phyloP scores from a whole-genome alignment of 352 stramenopile genomes.

The Pythium folliculosum region DNA sequence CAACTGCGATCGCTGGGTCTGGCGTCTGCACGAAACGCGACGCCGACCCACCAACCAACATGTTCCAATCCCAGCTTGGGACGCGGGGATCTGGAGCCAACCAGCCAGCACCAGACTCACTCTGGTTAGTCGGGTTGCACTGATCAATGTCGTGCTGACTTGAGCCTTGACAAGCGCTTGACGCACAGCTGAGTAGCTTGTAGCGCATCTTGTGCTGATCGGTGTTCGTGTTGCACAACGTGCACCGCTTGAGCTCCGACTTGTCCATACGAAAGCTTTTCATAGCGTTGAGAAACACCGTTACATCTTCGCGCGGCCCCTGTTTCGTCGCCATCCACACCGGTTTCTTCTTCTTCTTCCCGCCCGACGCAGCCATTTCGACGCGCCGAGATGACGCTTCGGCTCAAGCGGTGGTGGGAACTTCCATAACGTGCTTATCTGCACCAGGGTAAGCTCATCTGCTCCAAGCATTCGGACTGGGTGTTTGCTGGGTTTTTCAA shows the following conservation, averaged over 20 bases:
- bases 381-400: background rate
- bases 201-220: background rate
- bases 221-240: background rate
- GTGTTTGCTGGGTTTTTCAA: too few relatives aligned
- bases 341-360: background rate
- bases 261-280: conserved; percentile 9
- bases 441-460: background rate
- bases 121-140: background rate
- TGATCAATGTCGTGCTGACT: background rate
- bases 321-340: background rate
- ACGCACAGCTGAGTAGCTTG: background rate
- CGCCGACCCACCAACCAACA: background rate
- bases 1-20: too few relatives aligned
- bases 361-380: background rate
- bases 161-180: background rate
- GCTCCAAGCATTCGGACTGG: background rate
- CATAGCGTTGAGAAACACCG: conserved; percentile 6
- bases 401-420: background rate
- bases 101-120: background rate
- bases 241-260: conserved; percentile 1
- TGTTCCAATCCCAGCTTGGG: background rate
- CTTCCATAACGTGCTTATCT: background rate
- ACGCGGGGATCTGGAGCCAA: background rate
- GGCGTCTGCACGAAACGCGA: too few relatives aligned
- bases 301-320: conserved; percentile 1